These are phyloP conservation scores for Pythium sp. DNA, from an alignment of 352 stramenopile genomes.

Conservation along the genomic window DNA sequence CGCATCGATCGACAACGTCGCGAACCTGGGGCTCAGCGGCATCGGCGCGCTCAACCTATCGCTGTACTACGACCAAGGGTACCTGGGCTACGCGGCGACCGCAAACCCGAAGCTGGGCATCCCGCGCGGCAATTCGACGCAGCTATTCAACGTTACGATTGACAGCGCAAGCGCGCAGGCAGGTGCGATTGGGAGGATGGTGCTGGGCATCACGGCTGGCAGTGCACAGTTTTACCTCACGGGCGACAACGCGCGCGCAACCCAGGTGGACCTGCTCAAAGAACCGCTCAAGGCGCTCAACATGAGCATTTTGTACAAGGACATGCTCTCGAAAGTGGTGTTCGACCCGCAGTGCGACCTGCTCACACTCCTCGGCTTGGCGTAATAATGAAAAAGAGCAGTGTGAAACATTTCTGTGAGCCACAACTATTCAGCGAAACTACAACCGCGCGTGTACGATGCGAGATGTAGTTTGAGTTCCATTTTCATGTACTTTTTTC, in stretches of 20 bases:
- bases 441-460: too few relatives aligned
- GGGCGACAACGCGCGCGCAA: conserved; percentile 24
- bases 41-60: conserved; percentile 64
- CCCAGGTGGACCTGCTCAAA: conserved; percentile 15
- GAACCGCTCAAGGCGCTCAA: conserved; percentile 21
- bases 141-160: conserved; percentile 48
- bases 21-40: conserved; percentile 6
- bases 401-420: too few relatives aligned
- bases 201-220: conserved; percentile 30
- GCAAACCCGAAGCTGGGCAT: conserved; percentile 35
- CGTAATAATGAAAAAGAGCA: neutral
- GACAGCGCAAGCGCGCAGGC: conserved; percentile 18
- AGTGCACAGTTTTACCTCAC: conserved; percentile 44
- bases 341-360: conserved; percentile 4
- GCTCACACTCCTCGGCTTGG: neutral
- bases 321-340: neutral
- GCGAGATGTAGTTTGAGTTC: too few relatives aligned
- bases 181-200: conserved; percentile 33
- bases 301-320: conserved; percentile 16
- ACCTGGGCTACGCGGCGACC: conserved; percentile 55
- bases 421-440: too few relatives aligned
- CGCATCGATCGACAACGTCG: neutral
- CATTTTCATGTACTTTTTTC: too few relatives aligned
- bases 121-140: conserved; percentile 38
- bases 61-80: conserved; percentile 53